Conservation (phyloP, 345 rosid species). For the Aquilaria yunnanensis region DNA sequence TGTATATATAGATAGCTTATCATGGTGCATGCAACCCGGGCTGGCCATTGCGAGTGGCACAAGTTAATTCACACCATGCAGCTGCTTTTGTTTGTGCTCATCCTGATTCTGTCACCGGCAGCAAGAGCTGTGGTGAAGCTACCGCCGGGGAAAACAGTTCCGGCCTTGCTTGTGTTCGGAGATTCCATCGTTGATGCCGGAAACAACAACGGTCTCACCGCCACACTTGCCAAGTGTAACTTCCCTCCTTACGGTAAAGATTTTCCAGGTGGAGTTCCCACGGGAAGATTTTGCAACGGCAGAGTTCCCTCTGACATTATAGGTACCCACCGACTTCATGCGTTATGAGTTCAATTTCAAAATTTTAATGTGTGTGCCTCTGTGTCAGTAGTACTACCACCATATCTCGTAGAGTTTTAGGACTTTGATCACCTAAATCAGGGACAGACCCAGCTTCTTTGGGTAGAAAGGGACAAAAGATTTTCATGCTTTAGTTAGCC, state of each 20-base stretch:
- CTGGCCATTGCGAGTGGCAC: too few species aligned
- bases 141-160: constrained; percentile 31
- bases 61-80: too few species aligned
- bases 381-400: neutral
- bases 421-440: too few species aligned
- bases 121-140: constrained; percentile 14
- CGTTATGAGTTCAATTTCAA: neutral
- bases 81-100: too few species aligned
- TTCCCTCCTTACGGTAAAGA: constrained; percentile 68
- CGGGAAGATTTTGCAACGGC: constrained; percentile 78
- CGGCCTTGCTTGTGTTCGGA: constrained; percentile 68
- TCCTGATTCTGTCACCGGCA: neutral
- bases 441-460: too few species aligned
- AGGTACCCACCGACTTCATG: constrained; percentile 22
- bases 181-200: constrained; percentile 86
- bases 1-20: too few species aligned
- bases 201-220: constrained; percentile 48
- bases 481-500: too few species aligned
- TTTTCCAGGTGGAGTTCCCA: constrained; percentile 52
- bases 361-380: neutral
- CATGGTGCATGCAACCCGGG: too few species aligned
- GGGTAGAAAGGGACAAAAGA: too few species aligned
- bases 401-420: too few species aligned
- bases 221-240: constrained; percentile 42
- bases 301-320: constrained; percentile 69